phyloP scores from a whole-genome alignment of 352 stramenopile genomes.

The Phytophthora pistaciae region DNA sequence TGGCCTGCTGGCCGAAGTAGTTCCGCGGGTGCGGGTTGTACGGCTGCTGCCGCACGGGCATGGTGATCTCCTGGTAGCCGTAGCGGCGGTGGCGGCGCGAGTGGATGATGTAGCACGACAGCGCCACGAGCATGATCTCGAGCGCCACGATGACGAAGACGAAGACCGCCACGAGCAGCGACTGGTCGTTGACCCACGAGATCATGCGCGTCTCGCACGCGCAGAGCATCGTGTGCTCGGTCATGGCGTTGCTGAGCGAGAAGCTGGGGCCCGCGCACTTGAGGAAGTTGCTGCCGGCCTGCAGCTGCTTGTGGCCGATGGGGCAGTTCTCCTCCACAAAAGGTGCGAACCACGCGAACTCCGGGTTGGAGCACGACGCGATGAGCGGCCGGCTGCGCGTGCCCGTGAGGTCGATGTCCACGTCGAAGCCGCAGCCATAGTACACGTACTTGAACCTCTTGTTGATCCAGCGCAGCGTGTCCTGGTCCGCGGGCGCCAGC shows the following conservation, averaged over 20 bases:
- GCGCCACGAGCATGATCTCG: slow-evolving; percentile 78
- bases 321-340: slow-evolving; percentile 82
- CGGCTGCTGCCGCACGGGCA: slow-evolving; percentile 80
- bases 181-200: slow-evolving; percentile 85
- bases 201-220: slow-evolving; percentile 85
- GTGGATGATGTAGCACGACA: slow-evolving; percentile 89
- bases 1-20: slow-evolving; percentile 61
- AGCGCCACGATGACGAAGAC: slow-evolving; percentile 84
- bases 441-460: slow-evolving; percentile 82
- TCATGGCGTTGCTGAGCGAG: slow-evolving; percentile 67
- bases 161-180: slow-evolving; percentile 77
- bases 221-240: slow-evolving; percentile 85
- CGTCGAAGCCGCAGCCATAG: slow-evolving; percentile 67
- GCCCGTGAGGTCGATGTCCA: slow-evolving; percentile 70
- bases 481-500: slow-evolving; percentile 61
- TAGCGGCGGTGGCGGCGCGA: slow-evolving; percentile 68
- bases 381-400: slow-evolving; percentile 44
- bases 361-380: slow-evolving; percentile 61
- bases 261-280: slow-evolving; percentile 75
- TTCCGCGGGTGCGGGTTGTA: slow-evolving; percentile 87
- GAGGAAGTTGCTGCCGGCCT: slow-evolving; percentile 68
- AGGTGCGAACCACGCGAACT: slow-evolving; percentile 77
- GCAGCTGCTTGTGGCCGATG: slow-evolving; percentile 64
- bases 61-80: slow-evolving; percentile 88
- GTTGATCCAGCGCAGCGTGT: slow-evolving; percentile 83